phyloP scores from a whole-genome alignment of 257 asterid species.

The Solanum ahanhuiri region DNA sequence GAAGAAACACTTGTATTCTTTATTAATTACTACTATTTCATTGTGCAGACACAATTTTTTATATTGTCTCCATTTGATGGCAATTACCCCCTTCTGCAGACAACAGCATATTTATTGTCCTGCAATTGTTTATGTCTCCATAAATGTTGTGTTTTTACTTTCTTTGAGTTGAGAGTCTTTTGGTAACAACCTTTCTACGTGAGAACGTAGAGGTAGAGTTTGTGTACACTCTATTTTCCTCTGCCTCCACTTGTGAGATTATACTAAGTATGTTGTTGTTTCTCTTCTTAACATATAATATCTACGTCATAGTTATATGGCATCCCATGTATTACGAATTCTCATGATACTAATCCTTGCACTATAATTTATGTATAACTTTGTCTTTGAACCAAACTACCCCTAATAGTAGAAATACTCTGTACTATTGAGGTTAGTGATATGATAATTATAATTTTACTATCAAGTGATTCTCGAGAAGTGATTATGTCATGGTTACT shows the following conservation, averaged over 20 bases:
- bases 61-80: neutral
- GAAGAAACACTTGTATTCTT: neutral
- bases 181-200: neutral
- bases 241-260: accelerated
- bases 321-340: neutral
- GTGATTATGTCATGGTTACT: too few species aligned
- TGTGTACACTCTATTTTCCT: neutral
- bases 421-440: too few species aligned
- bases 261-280: neutral
- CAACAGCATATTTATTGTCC: neutral
- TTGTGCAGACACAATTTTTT: neutral
- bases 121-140: neutral
- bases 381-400: too few species aligned
- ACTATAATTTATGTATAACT: too few species aligned
- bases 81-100: neutral
- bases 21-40: neutral
- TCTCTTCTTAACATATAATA: neutral
- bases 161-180: neutral
- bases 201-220: accelerated
- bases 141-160: neutral
- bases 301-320: neutral
- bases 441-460: too few species aligned
- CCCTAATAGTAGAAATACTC: accelerated
- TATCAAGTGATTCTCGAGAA: too few species aligned
- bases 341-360: too few species aligned